These are phyloP conservation scores for Lasiodiplodia hormozganensis DNA, from an alignment of 2,329 filamentous ascomycete species.

Conservation along the genomic window DNA sequence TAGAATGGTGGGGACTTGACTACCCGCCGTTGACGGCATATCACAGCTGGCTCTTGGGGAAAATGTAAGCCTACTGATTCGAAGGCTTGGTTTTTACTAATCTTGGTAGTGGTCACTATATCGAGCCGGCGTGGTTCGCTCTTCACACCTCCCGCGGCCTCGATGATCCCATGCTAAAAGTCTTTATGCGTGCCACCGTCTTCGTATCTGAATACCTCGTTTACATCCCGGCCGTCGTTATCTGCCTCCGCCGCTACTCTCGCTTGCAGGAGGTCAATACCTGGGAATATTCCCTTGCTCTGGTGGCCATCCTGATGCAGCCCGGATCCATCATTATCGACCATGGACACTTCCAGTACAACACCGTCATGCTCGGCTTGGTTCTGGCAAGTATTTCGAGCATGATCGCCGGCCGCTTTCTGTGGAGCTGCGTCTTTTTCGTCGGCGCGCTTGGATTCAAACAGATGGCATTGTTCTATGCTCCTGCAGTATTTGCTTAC, in stretches of 20 bases:
- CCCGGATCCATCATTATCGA: conserved; percentile 90
- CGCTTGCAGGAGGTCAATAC: conserved; percentile 76
- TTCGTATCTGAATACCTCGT: conserved; percentile 89
- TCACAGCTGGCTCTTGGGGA: conserved; percentile 94
- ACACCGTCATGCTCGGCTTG: conserved; percentile 96
- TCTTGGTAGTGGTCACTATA: conserved; percentile 66
- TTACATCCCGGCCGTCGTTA: conserved; percentile 83
- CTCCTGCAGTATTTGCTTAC: conserved; percentile 90
- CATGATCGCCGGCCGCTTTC: conserved; percentile 80
- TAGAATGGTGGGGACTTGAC: conserved; percentile 97
- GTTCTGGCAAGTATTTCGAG: conserved; percentile 86
- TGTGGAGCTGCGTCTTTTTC: conserved; percentile 94
- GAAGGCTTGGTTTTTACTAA: conserved; percentile 26
- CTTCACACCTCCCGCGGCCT: conserved; percentile 82
- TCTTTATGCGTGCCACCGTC: conserved; percentile 95
- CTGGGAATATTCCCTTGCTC: conserved; percentile 84
- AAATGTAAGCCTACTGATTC: conserved; percentile 62
- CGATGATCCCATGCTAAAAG: conserved; percentile 80
- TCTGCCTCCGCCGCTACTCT: conserved; percentile 84
- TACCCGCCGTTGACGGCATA: conserved; percentile 98
- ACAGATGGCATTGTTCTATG: conserved; percentile 99
- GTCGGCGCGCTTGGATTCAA: conserved; percentile 95
- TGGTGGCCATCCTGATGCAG: conserved; percentile 91
- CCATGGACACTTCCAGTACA: conserved; percentile 97
- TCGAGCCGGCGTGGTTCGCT: conserved; percentile 87